Evolutionary conservation across 2,329 filamentous ascomycete species (phyloP).

Genomic region (Fusarium solani-melongenae): DNA sequence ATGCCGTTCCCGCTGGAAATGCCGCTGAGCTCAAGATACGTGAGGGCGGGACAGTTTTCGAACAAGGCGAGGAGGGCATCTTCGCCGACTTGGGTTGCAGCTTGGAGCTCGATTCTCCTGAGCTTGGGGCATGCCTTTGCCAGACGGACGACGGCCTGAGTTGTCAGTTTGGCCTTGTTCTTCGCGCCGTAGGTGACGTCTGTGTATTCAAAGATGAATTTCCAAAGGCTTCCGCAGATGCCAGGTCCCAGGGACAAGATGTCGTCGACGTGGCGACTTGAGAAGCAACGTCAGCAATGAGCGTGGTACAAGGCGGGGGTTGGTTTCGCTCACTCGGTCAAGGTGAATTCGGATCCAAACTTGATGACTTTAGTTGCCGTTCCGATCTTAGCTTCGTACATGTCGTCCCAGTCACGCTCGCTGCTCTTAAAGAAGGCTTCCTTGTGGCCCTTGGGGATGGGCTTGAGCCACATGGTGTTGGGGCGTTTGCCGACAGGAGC

Average conservation of each 20-base stretch:
- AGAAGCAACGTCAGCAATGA: background rate
- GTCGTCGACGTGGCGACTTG: constrained; percentile 25
- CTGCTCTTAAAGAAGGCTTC: background rate
- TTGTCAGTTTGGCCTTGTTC: constrained; percentile 14
- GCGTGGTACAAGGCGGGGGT: background rate
- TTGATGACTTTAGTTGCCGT: constrained; percentile 9
- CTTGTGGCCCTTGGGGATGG: constrained; percentile 3
- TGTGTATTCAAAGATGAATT: constrained; percentile 6
- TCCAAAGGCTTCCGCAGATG: constrained; percentile 9
- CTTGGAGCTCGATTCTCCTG: constrained; percentile 11
- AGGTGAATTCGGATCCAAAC: constrained; percentile 10
- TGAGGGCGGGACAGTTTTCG: background rate
- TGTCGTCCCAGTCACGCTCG: constrained; percentile 3
- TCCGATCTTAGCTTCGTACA: constrained; percentile 15
- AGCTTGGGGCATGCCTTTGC: constrained; percentile 17
- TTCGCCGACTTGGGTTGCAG: background rate
- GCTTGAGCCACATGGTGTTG: too few relatives aligned
- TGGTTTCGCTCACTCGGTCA: constrained; percentile 25
- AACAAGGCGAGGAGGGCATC: background rate
- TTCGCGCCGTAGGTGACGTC: constrained; percentile 18
- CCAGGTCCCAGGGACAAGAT: constrained; percentile 10
- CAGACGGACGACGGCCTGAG: constrained; percentile 5
- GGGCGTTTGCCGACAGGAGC: too few relatives aligned
- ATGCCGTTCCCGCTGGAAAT: background rate
- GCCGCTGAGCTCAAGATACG: constrained; percentile 7